Conservation (phyloP, 768 basidiomycete species). For the Scleroderma citrinum region DNA sequence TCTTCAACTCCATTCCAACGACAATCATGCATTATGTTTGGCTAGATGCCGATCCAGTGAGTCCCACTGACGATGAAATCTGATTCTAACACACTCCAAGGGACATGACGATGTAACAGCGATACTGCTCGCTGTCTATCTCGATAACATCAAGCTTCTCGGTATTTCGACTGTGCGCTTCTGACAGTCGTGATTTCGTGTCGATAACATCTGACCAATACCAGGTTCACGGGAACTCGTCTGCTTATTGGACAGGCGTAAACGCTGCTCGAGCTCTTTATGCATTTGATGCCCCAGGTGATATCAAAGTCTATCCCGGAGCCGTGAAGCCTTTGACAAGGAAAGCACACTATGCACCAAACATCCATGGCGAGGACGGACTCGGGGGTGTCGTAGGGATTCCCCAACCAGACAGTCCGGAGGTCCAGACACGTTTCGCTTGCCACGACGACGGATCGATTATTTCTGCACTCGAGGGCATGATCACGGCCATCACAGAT, state of each 20-base stretch:
- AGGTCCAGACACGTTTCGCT: slow-evolving; percentile 47
- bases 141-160: slow-evolving; percentile 57
- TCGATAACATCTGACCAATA: background rate
- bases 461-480: slow-evolving; percentile 61
- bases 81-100: slow-evolving; percentile 29
- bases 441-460: slow-evolving; percentile 34
- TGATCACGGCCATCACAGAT: slow-evolving; percentile 48
- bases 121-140: slow-evolving; percentile 69
- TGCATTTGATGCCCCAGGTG: slow-evolving; percentile 59
- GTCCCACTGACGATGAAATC: slow-evolving; percentile 11
- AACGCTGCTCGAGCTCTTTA: slow-evolving; percentile 77
- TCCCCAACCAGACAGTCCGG: slow-evolving; percentile 41
- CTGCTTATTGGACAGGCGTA: slow-evolving; percentile 49
- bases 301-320: slow-evolving; percentile 63
- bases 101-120: slow-evolving; percentile 90
- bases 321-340: slow-evolving; percentile 65
- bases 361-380: slow-evolving; percentile 81
- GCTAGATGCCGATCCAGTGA: slow-evolving; percentile 64
- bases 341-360: slow-evolving; percentile 54
- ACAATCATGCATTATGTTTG: slow-evolving; percentile 34
- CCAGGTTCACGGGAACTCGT: slow-evolving; percentile 80
- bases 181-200: background rate
- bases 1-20: background rate
- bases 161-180: slow-evolving; percentile 75
- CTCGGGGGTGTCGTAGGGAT: slow-evolving; percentile 83